Evolutionary conservation across 805 yeast genomes (phyloP), one percentile per base, ranked within the genome.

Genomic region (Kazachstania psychrophila): DNA sequence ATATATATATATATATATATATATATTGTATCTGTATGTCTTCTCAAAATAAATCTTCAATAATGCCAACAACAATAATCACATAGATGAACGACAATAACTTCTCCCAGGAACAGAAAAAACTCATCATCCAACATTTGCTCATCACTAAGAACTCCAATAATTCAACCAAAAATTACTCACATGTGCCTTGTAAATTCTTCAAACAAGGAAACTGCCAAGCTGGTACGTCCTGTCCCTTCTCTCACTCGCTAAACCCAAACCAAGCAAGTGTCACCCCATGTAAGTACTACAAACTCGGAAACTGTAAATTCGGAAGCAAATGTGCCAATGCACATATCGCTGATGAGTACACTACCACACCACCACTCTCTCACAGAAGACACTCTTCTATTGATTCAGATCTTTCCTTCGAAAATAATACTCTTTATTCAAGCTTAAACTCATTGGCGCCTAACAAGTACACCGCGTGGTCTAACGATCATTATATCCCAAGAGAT

Each of bases 141-240:
- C 30, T 49, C 36, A 49, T 54, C 27, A 55, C 61, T 14, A 52
- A 52, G 30, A 44, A 46, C 30, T 40, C 47, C n/a, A 40, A 43
- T 9, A 47, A 43, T 1, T 45, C 41, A 25, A 15, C 38, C 1
- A 55, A 55, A 33, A 42, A 48, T 34, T 52, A 55, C 52, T 52
- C 94, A 32, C 98, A 89, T 60, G 97, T 89, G 22, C 98, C 98
- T 3, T 89, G 98, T 61, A 89, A 89, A 64, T 89, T 89, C 65
- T 89, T 69, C 59, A 69, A 75, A 40, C 96, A 88, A 58, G 96
- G 97, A 1, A 75, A 83, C 13, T 89, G 98, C 59, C 96, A 88
- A 60, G 97, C 97, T 1, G 97, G 97, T 10, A 68, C 66, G 35
- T 69, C 89, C 1, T 89, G 98, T 58, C 96, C 96, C 2, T 89